phyloP scores from a whole-genome alignment of 192 early-diverging fungal species.

The Dimargaris xerosporica region DNA sequence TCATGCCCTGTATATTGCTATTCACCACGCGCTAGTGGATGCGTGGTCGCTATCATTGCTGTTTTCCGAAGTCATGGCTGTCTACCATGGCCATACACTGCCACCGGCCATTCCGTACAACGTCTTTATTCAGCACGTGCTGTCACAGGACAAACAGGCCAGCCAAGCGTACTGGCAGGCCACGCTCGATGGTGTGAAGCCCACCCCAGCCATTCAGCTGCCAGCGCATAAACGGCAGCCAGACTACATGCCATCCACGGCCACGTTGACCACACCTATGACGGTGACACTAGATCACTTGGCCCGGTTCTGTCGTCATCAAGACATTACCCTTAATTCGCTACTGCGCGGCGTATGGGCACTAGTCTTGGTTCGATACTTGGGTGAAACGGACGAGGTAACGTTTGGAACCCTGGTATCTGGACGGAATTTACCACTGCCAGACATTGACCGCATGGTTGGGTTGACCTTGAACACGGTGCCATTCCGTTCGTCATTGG shows the following conservation, averaged over 20 bases:
- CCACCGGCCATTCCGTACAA: neutral
- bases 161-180: neutral
- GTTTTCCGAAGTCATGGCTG: neutral
- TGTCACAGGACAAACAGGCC: neutral
- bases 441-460: neutral
- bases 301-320: neutral
- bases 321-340: neutral
- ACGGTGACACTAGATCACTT: too few relatives aligned
- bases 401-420: constrained; percentile 1
- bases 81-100: neutral
- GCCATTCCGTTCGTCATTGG: neutral
- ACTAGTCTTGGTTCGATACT: neutral
- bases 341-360: neutral
- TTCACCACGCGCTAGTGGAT: constrained; percentile 5
- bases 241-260: neutral
- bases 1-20: neutral
- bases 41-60: neutral
- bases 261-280: too few relatives aligned
- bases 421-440: neutral
- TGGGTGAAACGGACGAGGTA: neutral
- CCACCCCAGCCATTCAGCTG: neutral
- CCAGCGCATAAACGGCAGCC: neutral
- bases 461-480: neutral
- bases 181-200: neutral
- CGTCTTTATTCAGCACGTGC: neutral